These are phyloP conservation scores for Colletotrichum echinochloae DNA, from an alignment of 2,329 filamentous ascomycete species.

Conservation along the genomic window DNA sequence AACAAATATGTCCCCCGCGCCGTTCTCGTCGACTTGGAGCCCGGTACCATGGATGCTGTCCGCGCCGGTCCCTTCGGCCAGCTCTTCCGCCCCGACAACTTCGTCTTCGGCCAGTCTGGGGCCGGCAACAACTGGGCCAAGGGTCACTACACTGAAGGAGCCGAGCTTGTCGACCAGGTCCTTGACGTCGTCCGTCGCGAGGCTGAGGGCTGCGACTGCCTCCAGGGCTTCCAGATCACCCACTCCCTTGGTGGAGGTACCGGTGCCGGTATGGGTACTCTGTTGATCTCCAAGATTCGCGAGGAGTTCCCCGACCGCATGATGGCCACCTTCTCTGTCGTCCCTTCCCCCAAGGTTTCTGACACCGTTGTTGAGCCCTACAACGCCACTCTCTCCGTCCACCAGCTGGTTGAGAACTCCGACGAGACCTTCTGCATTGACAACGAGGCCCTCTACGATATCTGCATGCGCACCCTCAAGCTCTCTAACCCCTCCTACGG, in stretches of 20 bases:
- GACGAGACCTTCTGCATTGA: constrained; percentile 99
- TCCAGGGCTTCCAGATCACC: constrained; percentile 99
- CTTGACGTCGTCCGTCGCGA: constrained; percentile 98
- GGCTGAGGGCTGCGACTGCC: constrained; percentile 98
- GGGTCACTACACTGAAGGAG: constrained; percentile 99
- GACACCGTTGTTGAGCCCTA: constrained; percentile 99
- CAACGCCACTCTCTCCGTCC: constrained; percentile 98
- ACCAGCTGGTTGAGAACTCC: constrained; percentile 99
- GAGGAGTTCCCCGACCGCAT: constrained; percentile 99
- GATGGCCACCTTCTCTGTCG: constrained; percentile 99
- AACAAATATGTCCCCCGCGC: constrained; percentile 99
- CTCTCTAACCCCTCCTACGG: constrained; percentile 98
- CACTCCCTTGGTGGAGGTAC: constrained; percentile 99
- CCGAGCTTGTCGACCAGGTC: constrained; percentile 97
- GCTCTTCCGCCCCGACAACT: constrained; percentile 99
- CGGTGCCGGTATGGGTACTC: constrained; percentile 99
- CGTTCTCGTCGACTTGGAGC: constrained; percentile 99
- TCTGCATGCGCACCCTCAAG: constrained; percentile 99
- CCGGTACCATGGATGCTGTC: constrained; percentile 99
- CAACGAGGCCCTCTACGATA: constrained; percentile 99
- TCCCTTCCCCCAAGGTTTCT: constrained; percentile 98
- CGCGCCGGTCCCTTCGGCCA: constrained; percentile 97
- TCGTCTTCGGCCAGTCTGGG: constrained; percentile 99
- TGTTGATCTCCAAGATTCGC: constrained; percentile 99
- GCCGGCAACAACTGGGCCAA: constrained; percentile 99